Evolutionary conservation across 139 green algal species (phyloP).

Genomic region (Picochlorum sp.): DNA sequence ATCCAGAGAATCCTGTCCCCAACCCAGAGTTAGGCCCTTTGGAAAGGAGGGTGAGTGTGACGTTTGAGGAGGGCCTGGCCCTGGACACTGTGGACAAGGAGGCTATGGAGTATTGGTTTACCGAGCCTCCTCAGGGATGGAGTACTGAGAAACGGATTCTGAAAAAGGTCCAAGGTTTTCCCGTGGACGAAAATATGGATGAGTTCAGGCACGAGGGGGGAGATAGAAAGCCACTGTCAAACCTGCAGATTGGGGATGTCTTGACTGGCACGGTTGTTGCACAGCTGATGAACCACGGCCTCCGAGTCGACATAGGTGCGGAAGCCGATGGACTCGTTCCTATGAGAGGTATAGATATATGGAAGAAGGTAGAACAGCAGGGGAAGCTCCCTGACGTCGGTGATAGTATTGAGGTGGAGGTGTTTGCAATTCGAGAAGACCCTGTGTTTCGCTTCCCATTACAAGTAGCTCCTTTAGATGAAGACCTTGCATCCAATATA

Average conservation of each 20-base stretch:
- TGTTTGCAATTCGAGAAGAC: conserved; percentile 14
- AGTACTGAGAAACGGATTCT: conserved; percentile 13
- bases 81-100: conserved; percentile 18
- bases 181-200: neutral
- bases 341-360: neutral
- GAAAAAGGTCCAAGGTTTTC: conserved; percentile 6
- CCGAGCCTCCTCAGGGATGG: conserved; percentile 29
- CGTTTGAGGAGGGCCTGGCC: conserved; percentile 30
- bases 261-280: conserved; percentile 13
- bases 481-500: neutral
- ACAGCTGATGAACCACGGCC: conserved; percentile 17
- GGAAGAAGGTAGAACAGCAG: neutral
- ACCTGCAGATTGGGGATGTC: conserved; percentile 14
- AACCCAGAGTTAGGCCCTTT: conserved; percentile 16
- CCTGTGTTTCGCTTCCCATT: conserved; percentile 18
- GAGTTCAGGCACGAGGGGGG: neutral
- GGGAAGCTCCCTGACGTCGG: neutral
- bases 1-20: conserved; percentile 17
- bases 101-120: conserved; percentile 35
- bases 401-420: conserved; percentile 3
- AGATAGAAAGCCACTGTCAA: conserved; percentile 10
- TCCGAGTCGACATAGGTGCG: conserved; percentile 22
- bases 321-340: conserved; percentile 24
- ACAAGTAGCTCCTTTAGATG: conserved; percentile 9
- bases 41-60: conserved; percentile 19